Conservation (phyloP, 495 filamentous ascomycete species). For the Immersiella caudata region DNA sequence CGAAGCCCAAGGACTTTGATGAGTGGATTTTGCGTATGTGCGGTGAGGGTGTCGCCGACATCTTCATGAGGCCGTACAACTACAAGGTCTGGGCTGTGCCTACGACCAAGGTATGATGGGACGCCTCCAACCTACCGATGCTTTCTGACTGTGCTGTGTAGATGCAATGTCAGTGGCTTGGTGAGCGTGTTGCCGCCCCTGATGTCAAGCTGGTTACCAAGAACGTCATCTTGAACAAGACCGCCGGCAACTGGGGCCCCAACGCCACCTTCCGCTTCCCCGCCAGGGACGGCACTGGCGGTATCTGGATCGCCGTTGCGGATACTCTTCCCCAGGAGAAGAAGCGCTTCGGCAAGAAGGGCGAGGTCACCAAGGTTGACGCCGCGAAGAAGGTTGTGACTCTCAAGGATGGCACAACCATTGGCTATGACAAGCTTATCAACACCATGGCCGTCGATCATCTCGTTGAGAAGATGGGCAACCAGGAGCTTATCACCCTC, state of each 20-base stretch:
- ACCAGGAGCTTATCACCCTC: conserved; percentile 77
- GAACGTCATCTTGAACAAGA: conserved; percentile 95
- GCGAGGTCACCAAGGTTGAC: conserved; percentile 82
- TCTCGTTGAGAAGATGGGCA: conserved; percentile 83
- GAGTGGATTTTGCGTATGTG: conserved; percentile 97
- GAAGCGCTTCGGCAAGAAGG: conserved; percentile 82
- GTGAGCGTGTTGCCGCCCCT: conserved; percentile 96
- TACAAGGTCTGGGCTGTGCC: conserved; percentile 99
- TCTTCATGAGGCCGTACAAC: conserved; percentile 99
- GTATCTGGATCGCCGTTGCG: conserved; percentile 98
- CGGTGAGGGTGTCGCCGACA: conserved; percentile 85
- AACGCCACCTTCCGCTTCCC: conserved; percentile 99
- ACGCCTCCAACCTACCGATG: neutral
- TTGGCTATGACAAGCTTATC: conserved; percentile 89
- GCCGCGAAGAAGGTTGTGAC: conserved; percentile 80
- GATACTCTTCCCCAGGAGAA: conserved; percentile 92
- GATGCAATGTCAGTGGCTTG: conserved; percentile 99
- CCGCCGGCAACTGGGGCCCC: conserved; percentile 96
- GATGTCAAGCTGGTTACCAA: conserved; percentile 93
- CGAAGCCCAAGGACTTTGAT: conserved; percentile 94
- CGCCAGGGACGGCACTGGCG: conserved; percentile 90
- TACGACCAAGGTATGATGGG: conserved; percentile 80
- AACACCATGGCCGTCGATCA: conserved; percentile 96
- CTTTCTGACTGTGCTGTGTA: conserved; percentile 40
- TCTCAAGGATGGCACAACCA: conserved; percentile 82